A percentile compares a stretch with the other conserved stretches of the same genome.
Evolutionary conservation across 768 basidiomycete genomes (phyloP).

Genomic region (Leucocoprinus birnbaumii): DNA sequence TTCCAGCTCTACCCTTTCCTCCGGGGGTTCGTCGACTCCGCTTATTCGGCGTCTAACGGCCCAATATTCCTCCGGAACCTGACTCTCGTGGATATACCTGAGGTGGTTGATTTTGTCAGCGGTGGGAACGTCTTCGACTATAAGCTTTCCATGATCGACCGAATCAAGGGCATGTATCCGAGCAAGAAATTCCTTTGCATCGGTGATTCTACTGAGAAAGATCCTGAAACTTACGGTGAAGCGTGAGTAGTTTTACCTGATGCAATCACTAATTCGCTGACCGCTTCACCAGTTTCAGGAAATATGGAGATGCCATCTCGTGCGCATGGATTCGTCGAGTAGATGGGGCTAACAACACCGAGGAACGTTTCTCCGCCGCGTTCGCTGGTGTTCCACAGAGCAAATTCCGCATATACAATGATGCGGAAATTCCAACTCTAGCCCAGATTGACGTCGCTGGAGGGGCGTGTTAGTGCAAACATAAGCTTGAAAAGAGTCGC

Average conservation of each 20-base stretch:
- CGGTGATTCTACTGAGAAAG: constrained; percentile 44
- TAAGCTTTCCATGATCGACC: constrained; percentile 28
- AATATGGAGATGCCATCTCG: constrained; percentile 30
- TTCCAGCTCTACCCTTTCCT: constrained; percentile 47
- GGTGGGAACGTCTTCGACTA: constrained; percentile 18
- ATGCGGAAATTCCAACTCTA: constrained; percentile 33
- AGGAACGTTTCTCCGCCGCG: constrained; percentile 29
- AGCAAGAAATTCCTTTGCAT: constrained; percentile 38
- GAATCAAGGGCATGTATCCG: constrained; percentile 38
- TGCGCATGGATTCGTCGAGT: constrained; percentile 45
- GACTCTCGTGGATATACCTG: constrained; percentile 28
- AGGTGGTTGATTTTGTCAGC: constrained; percentile 25
- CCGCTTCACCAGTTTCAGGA: constrained; percentile 26
- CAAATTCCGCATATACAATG: constrained; percentile 22
- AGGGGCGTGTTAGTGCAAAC: constrained; percentile 26
- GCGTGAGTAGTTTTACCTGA: constrained; percentile 26
- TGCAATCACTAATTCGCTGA: too few species aligned
- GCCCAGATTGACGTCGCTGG: constrained; percentile 33
- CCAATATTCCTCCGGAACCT: constrained; percentile 38
- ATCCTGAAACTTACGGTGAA: constrained; percentile 42
- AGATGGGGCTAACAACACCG: constrained; percentile 39
- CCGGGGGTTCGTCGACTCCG: constrained; percentile 31
- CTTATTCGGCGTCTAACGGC: constrained; percentile 28
- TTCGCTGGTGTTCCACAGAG: constrained; percentile 31
- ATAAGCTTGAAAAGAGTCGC: not conserved